A percentile compares a stretch with the other conserved stretches of the same genome.
phyloP scores from a whole-genome alignment of 2,329 filamentous ascomycete species.

The Calonectria henricotiae region DNA sequence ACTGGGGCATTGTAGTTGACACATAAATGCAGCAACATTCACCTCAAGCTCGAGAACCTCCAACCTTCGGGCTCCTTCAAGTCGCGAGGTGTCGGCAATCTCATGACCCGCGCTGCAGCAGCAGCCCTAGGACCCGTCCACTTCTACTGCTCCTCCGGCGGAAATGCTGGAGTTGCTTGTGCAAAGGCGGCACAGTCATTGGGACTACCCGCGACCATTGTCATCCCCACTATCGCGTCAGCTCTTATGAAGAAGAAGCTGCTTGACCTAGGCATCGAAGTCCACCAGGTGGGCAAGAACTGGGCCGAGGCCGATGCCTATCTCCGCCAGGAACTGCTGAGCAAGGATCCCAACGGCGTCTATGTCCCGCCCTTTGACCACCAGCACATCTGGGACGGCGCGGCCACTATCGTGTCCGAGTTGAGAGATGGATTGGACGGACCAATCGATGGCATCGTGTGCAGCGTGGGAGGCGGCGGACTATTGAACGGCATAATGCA shows the following conservation, averaged over 20 bases:
- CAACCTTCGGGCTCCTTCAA: conserved; percentile 93
- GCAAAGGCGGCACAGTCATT: conserved; percentile 80
- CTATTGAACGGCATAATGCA: conserved; percentile 83
- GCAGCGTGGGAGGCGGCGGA: conserved; percentile 86
- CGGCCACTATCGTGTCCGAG: conserved; percentile 73
- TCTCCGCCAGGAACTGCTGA: conserved; percentile 73
- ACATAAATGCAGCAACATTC: conserved; percentile 74
- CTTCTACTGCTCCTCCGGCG: conserved; percentile 87
- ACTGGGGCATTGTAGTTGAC: neutral
- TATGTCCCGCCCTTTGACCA: conserved; percentile 83
- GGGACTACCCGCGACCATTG: conserved; percentile 79
- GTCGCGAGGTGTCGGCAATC: conserved; percentile 82
- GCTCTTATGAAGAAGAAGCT: conserved; percentile 82
- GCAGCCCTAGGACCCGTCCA: conserved; percentile 63
- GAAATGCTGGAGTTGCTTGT: conserved; percentile 89
- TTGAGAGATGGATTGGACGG: conserved; percentile 61
- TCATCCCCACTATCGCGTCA: conserved; percentile 78
- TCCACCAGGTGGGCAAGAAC: conserved; percentile 78
- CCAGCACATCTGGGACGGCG: conserved; percentile 78
- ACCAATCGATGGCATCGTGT: conserved; percentile 80
- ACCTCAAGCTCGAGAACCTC: conserved; percentile 88
- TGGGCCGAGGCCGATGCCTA: conserved; percentile 81
- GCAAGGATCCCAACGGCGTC: conserved; percentile 68
- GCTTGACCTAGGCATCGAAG: conserved; percentile 76
- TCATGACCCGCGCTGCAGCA: conserved; percentile 68